Base-by-base conservation (phyloP, 345 rosid genomes). In the Brassica rapa region DNA sequence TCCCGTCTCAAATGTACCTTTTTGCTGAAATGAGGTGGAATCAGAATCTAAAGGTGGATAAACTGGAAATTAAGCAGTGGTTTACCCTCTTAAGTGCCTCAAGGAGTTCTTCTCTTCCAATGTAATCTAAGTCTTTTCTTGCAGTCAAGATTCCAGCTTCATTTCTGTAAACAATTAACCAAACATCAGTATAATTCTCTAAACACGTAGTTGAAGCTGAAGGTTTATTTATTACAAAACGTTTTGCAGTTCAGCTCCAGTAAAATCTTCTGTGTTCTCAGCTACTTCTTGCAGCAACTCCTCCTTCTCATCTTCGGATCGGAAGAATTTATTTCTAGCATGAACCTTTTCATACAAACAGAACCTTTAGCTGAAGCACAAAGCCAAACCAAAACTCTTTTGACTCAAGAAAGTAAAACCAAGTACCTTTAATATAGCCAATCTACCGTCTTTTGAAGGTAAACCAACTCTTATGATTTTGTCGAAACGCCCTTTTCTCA, bases 121-220 rank as follows among this genome's bases (percentile, higher is more conserved):
- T 94, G 83, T 81, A 85, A 77, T 91, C 97, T 64, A 87, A 84
- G 83, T 94, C 98, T 82, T 94, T 91, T 82, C 98, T 88, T 43
- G 98, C 97, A 76, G 97, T 92, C 87, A 92, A 89, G 79, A 94
- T 94, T 84, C 95, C 98, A 75, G 98, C 97, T 86, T 94, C 98
- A 80, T 92, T 94, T 87, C 97, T 94, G 85, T 39, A 29, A 68
- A 39, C 71, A 68, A 53, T 62, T 76, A 69, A 64, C 57, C 73
- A 51, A 39, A n/a, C 60, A 9, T 15, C 37, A 65, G 12, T 33
- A 51, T 23, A 57, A 8, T 4, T 35, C 62, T 27, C n/a, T 30
- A 74, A 55, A 23, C 12, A 55, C 2, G 16, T 53, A 57, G 72
- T 62, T 46, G 32, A 75, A 64, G 77, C 51, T 71, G 39, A 32